Base-by-base conservation (phyloP, 257 asterid species). In the Solanum medicagineum region DNA sequence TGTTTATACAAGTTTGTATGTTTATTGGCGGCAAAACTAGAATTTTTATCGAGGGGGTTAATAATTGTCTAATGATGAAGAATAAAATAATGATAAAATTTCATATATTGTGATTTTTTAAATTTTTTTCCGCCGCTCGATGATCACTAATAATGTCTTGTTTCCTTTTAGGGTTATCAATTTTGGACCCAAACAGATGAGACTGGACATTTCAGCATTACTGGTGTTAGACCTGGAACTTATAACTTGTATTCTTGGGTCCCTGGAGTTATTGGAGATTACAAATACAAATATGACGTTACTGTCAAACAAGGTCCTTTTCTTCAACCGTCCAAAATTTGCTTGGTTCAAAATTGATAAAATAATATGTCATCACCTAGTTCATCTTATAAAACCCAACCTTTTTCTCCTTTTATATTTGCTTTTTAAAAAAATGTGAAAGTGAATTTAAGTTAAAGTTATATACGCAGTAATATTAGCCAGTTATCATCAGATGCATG, bases 201-300 rank as follows among this genome's bases (percentile, higher is more conserved):
- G 24, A 68, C 59, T n/a, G 87, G 87, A 57, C 57, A 85, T 14
- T 85, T 85, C 60, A 44, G 8, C 9, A 85, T 85, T 13, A 36
- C 0, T 19, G 85, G 56, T 53, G 85, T 85, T n/a, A 62, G 80
- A 51, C 60, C 85, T 65, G 85, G 87, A 68, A 80, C 19, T 53
- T 85, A 85, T 55, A 80, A 22, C 59, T 85, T 85, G 42, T 85
- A 80, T 77, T 83, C 85, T 3, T 85, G 87, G 87, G 87, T 65
- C 51, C 32, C 71, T n/a, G 81, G 87, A 44, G 11, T 60, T 59
- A 51, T 85, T 12, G 87, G 87, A 62, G 87, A 85, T 49, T 85
- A 57, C 63, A 85, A 80, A 11, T 51, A 79, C 80, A 13, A 80
- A 7, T 17, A 8, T 70, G 47, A 79, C 19, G 22, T 85, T 5